phyloP scores from a whole-genome alignment of 345 rosid genomes.

The Limnanthes douglasii region DNA sequence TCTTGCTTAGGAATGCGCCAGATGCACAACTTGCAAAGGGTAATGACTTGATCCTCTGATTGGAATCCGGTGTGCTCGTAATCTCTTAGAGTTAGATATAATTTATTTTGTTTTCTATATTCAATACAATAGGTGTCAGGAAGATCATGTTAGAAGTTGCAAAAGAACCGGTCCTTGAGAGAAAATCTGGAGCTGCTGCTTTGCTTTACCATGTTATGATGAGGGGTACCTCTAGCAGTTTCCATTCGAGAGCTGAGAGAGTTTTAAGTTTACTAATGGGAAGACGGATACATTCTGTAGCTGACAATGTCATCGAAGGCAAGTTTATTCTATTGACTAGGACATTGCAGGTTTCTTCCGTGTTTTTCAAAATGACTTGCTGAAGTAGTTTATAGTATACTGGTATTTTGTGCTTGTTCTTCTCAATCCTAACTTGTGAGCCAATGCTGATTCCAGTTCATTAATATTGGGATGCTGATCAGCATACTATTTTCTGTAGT shows the following conservation, averaged over 20 bases:
- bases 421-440: too few species aligned
- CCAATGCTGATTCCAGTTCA: not conserved
- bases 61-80: constrained; percentile 3
- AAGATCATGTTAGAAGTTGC: constrained; percentile 53
- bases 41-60: constrained; percentile 9
- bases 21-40: constrained; percentile 46
- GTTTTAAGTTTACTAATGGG: constrained; percentile 35
- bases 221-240: constrained; percentile 40
- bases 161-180: constrained; percentile 24
- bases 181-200: constrained; percentile 47
- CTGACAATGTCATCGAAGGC: constrained; percentile 45
- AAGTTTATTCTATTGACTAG: constrained; percentile 16
- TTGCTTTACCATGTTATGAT: constrained; percentile 56
- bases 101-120: constrained; percentile 3
- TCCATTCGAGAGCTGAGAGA: constrained; percentile 56
- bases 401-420: too few species aligned
- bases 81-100: constrained; percentile 1
- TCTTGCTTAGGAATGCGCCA: constrained; percentile 72
- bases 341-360: too few species aligned
- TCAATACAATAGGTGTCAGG: constrained; percentile 35
- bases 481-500: not conserved
- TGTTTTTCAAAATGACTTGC: too few species aligned
- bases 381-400: too few species aligned
- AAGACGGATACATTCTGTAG: constrained; percentile 28
- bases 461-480: not conserved